These are phyloP conservation scores for Pythium brachiatum DNA, from an alignment of 352 stramenopile species.

Conservation along the genomic window DNA sequence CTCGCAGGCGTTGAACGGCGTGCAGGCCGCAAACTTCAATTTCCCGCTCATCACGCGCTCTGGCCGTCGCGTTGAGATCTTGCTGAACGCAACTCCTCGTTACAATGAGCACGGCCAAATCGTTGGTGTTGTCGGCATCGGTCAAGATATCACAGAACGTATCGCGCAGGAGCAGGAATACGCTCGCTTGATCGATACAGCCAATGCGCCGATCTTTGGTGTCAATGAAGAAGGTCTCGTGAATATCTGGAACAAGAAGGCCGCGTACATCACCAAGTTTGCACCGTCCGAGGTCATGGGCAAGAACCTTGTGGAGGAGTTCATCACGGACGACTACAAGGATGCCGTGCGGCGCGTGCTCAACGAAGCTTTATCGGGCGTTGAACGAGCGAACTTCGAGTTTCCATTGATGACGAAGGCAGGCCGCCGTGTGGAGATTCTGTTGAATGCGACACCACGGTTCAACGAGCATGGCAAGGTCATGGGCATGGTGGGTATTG, in stretches of 20 bases:
- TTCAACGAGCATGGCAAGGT: conserved; percentile 84
- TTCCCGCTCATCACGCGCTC: conserved; percentile 79
- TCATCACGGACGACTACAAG: conserved; percentile 83
- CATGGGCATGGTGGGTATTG: conserved; percentile 84
- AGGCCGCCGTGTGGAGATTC: conserved; percentile 72
- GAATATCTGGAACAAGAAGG: conserved; percentile 93
- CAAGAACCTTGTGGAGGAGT: conserved; percentile 86
- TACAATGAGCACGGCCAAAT: conserved; percentile 77
- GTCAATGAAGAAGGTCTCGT: conserved; percentile 77
- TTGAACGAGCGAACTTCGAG: conserved; percentile 82
- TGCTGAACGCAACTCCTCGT: conserved; percentile 73
- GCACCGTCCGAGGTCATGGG: conserved; percentile 86
- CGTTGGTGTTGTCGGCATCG: conserved; percentile 81
- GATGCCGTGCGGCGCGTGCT: conserved; percentile 59
- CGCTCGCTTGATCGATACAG: conserved; percentile 83
- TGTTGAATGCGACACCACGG: conserved; percentile 82
- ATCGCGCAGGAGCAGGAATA: conserved; percentile 91
- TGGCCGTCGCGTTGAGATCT: conserved; percentile 70
- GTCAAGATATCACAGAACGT: conserved; percentile 83
- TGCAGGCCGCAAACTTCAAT: conserved; percentile 80
- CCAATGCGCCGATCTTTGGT: conserved; percentile 89
- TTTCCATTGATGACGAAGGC: conserved; percentile 84
- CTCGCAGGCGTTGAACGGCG: conserved; percentile 64
- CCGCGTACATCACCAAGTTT: conserved; percentile 90
- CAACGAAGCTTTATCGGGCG: conserved; percentile 51